A percentile compares a stretch with the other conserved stretches of the same genome.
Conservation (phyloP, 805 yeast species). For the Wickerhamomyces ciferrii region DNA sequence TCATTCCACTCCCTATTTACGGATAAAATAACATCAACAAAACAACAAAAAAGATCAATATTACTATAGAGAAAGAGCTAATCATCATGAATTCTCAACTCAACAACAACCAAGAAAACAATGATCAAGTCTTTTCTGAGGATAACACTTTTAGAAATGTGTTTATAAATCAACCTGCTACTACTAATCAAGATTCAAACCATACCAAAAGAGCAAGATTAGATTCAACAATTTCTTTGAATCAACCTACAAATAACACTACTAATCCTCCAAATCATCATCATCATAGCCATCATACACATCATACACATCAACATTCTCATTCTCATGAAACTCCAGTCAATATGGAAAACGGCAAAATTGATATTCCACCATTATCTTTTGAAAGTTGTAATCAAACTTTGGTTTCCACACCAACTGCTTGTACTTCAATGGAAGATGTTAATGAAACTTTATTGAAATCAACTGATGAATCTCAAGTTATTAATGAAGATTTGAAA, state of each 20-base stretch:
- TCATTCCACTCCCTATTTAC: background rate
- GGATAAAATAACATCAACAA: background rate
- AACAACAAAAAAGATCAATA: background rate
- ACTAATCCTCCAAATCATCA: conserved; percentile 6
- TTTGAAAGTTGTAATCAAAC: conserved; percentile 1
- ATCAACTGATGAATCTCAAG: background rate
- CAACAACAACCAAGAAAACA: conserved; percentile 29
- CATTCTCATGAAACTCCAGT: background rate
- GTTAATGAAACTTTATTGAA: background rate
- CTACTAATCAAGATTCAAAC: conserved; percentile 7
- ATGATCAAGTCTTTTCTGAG: conserved; percentile 29
- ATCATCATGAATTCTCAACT: conserved; percentile 32
- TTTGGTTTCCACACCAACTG: conserved; percentile 11
- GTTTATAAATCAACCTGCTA: conserved; percentile 13
- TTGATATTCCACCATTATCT: background rate
- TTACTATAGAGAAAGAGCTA: background rate
- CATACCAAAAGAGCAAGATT: conserved; percentile 28
- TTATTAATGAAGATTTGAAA: background rate
- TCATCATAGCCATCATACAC: background rate
- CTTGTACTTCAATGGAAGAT: conserved; percentile 1
- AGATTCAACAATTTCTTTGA: conserved; percentile 15
- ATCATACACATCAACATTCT: too few species aligned
- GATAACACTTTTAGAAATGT: conserved; percentile 22
- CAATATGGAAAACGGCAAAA: background rate
- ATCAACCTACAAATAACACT: conserved; percentile 10